phyloP scores from a whole-genome alignment of 176 grass and related monocot species.

The Hordeum marinum region DNA sequence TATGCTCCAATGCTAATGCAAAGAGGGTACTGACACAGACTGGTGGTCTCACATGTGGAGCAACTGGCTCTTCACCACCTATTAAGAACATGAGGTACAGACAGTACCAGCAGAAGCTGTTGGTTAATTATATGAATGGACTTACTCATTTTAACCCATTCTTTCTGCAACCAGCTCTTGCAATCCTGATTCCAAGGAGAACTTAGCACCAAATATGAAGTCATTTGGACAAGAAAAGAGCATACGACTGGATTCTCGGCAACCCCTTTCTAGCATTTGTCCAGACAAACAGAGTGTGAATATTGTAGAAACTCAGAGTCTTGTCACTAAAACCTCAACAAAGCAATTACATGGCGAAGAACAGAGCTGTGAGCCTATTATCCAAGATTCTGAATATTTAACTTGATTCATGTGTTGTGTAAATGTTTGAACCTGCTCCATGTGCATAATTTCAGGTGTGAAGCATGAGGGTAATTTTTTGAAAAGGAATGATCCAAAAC shows the following conservation, averaged over 20 bases:
- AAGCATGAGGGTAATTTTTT: constrained; percentile 54
- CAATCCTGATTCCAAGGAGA: constrained; percentile 49
- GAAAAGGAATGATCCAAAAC: constrained; percentile 78
- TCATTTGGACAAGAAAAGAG: constrained; percentile 36
- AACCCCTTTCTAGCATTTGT: constrained; percentile 60
- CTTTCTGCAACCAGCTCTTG: constrained; percentile 41
- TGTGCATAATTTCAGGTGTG: constrained; percentile 45
- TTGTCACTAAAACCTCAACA: constrained; percentile 17
- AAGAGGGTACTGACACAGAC: constrained; percentile 53
- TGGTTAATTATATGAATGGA: background rate
- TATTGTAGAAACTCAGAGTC: constrained; percentile 20
- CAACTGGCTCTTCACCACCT: constrained; percentile 35
- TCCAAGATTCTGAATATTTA: constrained; percentile 12
- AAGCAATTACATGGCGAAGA: constrained; percentile 12
- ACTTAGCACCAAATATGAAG: constrained; percentile 20
- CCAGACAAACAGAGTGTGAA: constrained; percentile 30
- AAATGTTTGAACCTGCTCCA: constrained; percentile 7
- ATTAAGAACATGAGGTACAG: constrained; percentile 67
- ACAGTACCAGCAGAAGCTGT: background rate
- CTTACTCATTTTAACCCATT: background rate
- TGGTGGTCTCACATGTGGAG: constrained; percentile 27
- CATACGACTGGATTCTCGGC: constrained; percentile 30
- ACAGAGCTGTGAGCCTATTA: constrained; percentile 9
- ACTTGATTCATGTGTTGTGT: background rate
- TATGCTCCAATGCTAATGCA: constrained; percentile 52